These are phyloP conservation scores for Salix viminalis DNA, from an alignment of 345 rosid genomes.

Conservation along the genomic window DNA sequence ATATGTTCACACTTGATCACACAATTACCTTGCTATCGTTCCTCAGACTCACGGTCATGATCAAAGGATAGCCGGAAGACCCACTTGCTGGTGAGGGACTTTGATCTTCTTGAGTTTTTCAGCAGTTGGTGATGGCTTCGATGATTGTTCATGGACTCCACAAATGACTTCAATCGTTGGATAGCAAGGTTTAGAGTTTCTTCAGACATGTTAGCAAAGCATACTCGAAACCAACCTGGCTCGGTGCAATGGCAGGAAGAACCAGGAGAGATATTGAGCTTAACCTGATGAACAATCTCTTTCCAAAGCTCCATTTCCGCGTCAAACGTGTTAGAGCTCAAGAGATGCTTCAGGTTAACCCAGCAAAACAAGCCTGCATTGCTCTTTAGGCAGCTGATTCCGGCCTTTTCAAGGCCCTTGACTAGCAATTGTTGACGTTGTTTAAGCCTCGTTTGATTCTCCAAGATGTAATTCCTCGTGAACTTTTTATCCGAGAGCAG, in stretches of 20 bases:
- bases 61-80: slow-evolving; percentile 73
- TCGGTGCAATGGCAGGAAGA: slow-evolving; percentile 31
- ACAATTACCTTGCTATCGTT: slow-evolving; percentile 47
- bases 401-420: slow-evolving; percentile 13
- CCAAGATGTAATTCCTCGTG: slow-evolving; percentile 6
- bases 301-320: slow-evolving; percentile 27
- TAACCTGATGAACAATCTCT: slow-evolving; percentile 12
- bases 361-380: slow-evolving; percentile 33
- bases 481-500: slow-evolving; percentile 18
- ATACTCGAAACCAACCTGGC: slow-evolving; percentile 33
- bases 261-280: slow-evolving; percentile 26
- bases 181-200: slow-evolving; percentile 14
- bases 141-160: neutral
- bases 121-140: neutral
- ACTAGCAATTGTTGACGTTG: slow-evolving; percentile 21
- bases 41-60: slow-evolving; percentile 47
- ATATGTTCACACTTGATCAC: neutral
- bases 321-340: slow-evolving; percentile 6
- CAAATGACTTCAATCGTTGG: slow-evolving; percentile 10
- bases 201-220: slow-evolving; percentile 33
- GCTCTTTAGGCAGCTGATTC: slow-evolving; percentile 21
- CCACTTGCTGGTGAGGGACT: slow-evolving; percentile 47
- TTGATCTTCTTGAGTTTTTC: slow-evolving; percentile 44
- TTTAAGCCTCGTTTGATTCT: slow-evolving; percentile 13
- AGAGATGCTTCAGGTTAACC: slow-evolving; percentile 27